These are phyloP conservation scores for Syzygium jambos DNA, from an alignment of 345 rosid species.

Conservation along the genomic window DNA sequence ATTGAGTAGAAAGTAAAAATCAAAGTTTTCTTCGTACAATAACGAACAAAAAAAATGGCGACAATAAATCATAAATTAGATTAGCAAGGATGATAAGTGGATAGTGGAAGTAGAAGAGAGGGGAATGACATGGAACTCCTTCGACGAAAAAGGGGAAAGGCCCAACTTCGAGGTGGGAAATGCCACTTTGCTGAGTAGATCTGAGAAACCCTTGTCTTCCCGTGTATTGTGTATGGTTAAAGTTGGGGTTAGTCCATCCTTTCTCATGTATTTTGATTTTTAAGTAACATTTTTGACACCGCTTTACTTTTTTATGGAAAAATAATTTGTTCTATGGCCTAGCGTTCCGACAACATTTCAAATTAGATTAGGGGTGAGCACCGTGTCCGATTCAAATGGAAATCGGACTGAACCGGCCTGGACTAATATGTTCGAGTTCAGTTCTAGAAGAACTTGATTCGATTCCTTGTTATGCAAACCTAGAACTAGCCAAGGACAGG, in stretches of 20 bases:
- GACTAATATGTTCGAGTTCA: accelerated
- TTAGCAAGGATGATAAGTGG: background rate
- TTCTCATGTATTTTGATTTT: background rate
- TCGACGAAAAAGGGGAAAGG: background rate
- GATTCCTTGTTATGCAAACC: background rate
- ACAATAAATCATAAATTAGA: background rate
- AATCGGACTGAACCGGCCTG: background rate
- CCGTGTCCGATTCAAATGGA: accelerated
- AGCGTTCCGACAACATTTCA: background rate
- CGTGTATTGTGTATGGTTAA: background rate
- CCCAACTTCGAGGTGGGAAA: no score
- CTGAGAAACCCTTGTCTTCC: background rate
- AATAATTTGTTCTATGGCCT: background rate
- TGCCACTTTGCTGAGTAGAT: background rate
- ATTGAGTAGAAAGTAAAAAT: background rate
- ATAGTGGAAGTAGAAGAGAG: background rate
- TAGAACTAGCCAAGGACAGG: background rate
- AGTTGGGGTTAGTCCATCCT: background rate
- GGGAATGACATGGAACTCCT: background rate
- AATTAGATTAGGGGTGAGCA: background rate
- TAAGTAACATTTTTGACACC: background rate
- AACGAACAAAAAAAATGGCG: background rate
- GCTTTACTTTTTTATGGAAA: background rate
- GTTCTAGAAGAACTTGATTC: background rate
- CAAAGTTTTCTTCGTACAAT: background rate